These are phyloP conservation scores for Starmerella apicola DNA, from an alignment of 805 yeast genomes.

Conservation along the genomic window DNA sequence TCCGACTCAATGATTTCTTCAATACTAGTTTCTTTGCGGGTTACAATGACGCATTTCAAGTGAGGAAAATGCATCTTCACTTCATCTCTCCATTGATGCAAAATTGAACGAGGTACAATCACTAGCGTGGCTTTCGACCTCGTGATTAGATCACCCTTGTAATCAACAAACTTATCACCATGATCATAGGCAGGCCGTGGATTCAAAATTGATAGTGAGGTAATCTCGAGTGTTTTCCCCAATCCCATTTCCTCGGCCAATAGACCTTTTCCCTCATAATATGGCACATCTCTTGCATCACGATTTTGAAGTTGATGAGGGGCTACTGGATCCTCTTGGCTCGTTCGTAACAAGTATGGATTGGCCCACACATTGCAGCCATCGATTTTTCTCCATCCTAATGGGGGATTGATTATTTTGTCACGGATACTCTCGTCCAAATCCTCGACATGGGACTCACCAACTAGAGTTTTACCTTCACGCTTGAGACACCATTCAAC, in stretches of 20 bases:
- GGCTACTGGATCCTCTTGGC: constrained; percentile 8
- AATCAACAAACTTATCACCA: neutral
- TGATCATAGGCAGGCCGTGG: constrained; percentile 29
- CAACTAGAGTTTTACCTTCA: constrained; percentile 26
- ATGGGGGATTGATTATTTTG: constrained; percentile 20
- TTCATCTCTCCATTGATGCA: constrained; percentile 80
- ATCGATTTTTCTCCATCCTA: constrained; percentile 20
- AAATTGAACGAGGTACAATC: constrained; percentile 73
- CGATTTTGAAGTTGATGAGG: neutral
- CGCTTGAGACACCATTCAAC: constrained; percentile 28
- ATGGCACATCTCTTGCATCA: no score
- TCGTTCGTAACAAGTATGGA: constrained; percentile 17
- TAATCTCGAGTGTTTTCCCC: constrained; percentile 84
- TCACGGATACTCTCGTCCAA: constrained; percentile 16
- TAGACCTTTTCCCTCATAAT: constrained; percentile 44
- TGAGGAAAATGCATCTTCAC: constrained; percentile 46
- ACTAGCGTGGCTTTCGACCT: constrained; percentile 63
- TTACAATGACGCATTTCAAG: constrained; percentile 41
- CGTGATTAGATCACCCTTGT: constrained; percentile 8
- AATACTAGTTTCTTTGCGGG: constrained; percentile 31
- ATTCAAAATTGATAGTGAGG: constrained; percentile 52
- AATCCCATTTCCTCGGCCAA: constrained; percentile 95
- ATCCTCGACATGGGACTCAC: constrained; percentile 14
- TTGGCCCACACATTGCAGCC: constrained; percentile 22
- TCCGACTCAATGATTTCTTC: constrained; percentile 51